Percentiles rank a stretch among this genome's conserved stretches.
Evolutionary conservation across 2,329 filamentous ascomycete species (phyloP).

Genomic region (Pyrenochaeta sp.): DNA sequence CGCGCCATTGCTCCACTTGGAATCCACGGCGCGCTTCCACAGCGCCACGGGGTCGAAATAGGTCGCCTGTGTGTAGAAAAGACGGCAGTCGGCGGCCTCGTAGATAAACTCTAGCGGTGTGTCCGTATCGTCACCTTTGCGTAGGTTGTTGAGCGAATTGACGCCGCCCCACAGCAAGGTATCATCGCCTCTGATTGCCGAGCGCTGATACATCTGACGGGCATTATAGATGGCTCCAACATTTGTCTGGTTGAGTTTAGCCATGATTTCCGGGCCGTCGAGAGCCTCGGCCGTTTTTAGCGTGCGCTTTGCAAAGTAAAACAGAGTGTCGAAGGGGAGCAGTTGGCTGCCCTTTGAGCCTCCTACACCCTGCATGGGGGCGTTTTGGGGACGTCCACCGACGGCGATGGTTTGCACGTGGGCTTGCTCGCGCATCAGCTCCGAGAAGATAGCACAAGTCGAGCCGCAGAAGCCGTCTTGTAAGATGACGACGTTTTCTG

Average conservation of each 20-base stretch:
- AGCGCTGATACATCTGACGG: slow-evolving; percentile 16
- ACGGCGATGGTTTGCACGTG: slow-evolving; percentile 37
- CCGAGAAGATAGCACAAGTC: slow-evolving; percentile 52
- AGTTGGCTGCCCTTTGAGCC: slow-evolving; percentile 49
- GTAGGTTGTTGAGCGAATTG: slow-evolving; percentile 33
- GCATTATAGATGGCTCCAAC: slow-evolving; percentile 15
- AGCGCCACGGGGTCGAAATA: slow-evolving; percentile 55
- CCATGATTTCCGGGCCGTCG: slow-evolving; percentile 4
- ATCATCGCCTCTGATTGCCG: slow-evolving; percentile 4
- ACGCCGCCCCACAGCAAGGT: slow-evolving; percentile 8
- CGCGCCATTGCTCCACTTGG: slow-evolving; percentile 24
- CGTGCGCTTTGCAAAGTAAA: neutral
- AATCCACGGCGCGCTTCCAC: slow-evolving; percentile 53
- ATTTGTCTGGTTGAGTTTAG: slow-evolving; percentile 13
- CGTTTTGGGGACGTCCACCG: slow-evolving; percentile 37
- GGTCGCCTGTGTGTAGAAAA: slow-evolving; percentile 64
- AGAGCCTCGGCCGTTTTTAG: slow-evolving; percentile 4
- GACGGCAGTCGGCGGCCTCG: slow-evolving; percentile 65
- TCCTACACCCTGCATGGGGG: slow-evolving; percentile 49
- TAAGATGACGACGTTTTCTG: slow-evolving; percentile 19
- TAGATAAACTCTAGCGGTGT: slow-evolving; percentile 64
- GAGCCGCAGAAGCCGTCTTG: slow-evolving; percentile 48
- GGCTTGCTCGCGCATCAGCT: slow-evolving; percentile 50
- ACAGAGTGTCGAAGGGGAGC: slow-evolving; percentile 8
- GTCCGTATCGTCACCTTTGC: slow-evolving; percentile 28